A percentile compares a stretch with the other conserved stretches of the same genome.
phyloP scores from a whole-genome alignment of 148 eudicot genomes.

The Rhododendron ovatum region DNA sequence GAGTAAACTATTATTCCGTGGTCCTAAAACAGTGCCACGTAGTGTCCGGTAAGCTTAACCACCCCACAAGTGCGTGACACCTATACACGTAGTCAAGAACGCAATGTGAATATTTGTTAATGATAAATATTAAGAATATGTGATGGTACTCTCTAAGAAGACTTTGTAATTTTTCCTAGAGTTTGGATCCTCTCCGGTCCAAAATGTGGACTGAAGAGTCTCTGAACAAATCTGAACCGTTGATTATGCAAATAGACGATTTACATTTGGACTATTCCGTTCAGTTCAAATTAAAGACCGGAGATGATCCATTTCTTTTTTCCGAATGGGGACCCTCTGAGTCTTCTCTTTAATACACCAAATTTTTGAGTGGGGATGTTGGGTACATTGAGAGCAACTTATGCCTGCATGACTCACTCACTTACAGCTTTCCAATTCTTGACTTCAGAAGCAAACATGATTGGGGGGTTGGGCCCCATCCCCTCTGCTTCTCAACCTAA shows the following conservation, averaged over 20 bases:
- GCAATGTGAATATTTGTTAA: no score
- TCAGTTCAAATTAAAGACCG: no score
- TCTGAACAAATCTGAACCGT: no score
- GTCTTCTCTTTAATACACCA: not conserved
- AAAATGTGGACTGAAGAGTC: no score
- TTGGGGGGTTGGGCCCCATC: not conserved
- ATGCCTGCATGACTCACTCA: not conserved
- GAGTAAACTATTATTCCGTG: not conserved
- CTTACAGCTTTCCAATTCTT: conserved; percentile 1
- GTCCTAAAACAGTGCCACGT: not conserved
- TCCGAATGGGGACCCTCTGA: not conserved
- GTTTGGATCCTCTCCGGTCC: no score
- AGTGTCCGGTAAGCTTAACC: not conserved
- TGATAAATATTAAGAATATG: no score
- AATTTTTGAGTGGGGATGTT: not conserved
- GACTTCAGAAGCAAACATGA: conserved; percentile 9
- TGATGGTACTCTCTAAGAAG: no score
- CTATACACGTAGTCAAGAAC: no score
- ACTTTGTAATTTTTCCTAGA: not conserved
- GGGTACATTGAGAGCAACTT: not conserved
- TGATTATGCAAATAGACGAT: no score
- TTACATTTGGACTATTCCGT: no score
- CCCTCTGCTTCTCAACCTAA: not conserved
- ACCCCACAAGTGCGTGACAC: not conserved
- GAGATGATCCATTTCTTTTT: not conserved